These are phyloP conservation scores for Pseudogymnoascus sp. DNA, from an alignment of 2,329 filamentous ascomycete genomes.

Conservation along the genomic window DNA sequence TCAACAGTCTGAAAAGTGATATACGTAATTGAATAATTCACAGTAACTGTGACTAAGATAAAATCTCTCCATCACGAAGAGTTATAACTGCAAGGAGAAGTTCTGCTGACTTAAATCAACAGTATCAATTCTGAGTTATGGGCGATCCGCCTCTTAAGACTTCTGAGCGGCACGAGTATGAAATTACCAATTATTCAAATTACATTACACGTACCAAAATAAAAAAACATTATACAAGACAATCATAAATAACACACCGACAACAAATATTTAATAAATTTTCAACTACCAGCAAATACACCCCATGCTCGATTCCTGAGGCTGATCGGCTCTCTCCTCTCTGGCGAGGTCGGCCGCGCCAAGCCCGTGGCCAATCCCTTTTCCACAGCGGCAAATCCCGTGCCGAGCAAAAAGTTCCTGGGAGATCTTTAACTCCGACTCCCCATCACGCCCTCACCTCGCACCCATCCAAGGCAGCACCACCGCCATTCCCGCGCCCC, in stretches of 20 bases:
- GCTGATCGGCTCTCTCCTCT: not conserved
- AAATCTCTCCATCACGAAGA: not conserved
- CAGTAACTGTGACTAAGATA: not conserved
- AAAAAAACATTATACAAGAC: not conserved
- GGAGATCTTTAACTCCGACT: conserved; percentile 1
- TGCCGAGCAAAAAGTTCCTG: conserved; percentile 9
- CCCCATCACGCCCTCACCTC: not conserved
- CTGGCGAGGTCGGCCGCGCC: not conserved
- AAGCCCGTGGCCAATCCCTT: not conserved
- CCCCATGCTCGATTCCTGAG: not conserved
- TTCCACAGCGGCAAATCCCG: conserved; percentile 5
- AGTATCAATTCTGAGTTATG: not conserved
- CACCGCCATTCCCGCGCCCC: not conserved
- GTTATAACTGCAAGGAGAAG: not conserved
- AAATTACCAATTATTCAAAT: not conserved
- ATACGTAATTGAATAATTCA: not conserved
- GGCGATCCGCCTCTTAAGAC: not conserved
- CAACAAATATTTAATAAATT: not conserved
- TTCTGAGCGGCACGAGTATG: not conserved
- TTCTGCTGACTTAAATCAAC: not conserved
- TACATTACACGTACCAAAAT: not conserved
- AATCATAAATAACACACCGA: not conserved
- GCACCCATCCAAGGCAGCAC: not conserved
- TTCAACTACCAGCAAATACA: no score
- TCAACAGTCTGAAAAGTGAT: no score